A percentile compares a stretch with the other conserved stretches of the same genome.
These are phyloP conservation scores for Aspergillus sp. DNA, from an alignment of 2,329 filamentous ascomycete species.

Conservation along the genomic window DNA sequence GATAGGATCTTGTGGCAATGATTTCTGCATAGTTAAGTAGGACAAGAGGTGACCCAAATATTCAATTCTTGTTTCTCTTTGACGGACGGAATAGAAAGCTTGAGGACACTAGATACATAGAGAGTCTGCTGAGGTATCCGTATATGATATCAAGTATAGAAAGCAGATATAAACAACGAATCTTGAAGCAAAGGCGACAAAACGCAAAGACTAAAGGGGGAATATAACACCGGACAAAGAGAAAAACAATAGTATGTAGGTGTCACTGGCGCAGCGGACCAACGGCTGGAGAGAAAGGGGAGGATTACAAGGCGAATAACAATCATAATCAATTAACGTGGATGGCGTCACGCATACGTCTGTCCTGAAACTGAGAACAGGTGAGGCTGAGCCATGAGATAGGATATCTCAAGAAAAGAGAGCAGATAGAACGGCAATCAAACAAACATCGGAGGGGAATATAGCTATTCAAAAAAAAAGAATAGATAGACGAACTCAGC, in stretches of 20 bases:
- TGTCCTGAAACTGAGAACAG: conserved; percentile 8
- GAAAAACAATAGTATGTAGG: conserved; percentile 16
- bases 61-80: neutral
- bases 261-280: neutral
- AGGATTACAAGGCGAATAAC: conserved; percentile 12
- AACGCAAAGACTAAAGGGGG: conserved; percentile 26
- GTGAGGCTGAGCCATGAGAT: conserved; percentile 3
- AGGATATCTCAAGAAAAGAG: conserved; percentile 4
- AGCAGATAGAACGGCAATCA: conserved; percentile 8
- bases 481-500: conserved; percentile 1
- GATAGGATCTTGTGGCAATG: too few species aligned
- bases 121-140: conserved; percentile 18
- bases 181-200: neutral
- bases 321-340: conserved; percentile 10
- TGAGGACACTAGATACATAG: conserved; percentile 7
- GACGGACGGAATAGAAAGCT: neutral
- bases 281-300: neutral
- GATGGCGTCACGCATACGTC: conserved; percentile 18
- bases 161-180: neutral
- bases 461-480: conserved; percentile 5
- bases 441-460: conserved; percentile 5
- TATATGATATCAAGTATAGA: conserved; percentile 14
- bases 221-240: conserved; percentile 28
- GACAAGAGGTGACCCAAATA: neutral
- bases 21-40: neutral